Conservation (phyloP, 176 grass and related monocot genomes). For the Thinopyrum elongatum region DNA sequence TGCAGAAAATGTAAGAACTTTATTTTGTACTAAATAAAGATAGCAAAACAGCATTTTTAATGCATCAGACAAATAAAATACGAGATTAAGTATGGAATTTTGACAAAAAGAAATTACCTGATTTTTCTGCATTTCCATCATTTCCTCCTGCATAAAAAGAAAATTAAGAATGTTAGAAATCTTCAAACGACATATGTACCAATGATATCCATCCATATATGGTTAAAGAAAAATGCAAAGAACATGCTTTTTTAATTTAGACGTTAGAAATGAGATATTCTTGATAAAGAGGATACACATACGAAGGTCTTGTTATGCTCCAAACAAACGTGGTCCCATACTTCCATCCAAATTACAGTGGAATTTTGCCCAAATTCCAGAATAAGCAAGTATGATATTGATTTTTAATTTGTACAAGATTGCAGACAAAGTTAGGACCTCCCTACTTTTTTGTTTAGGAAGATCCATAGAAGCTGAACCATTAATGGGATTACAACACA, state of each 20-base stretch:
- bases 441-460: not conserved
- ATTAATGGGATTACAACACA: not conserved
- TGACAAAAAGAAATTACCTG: conserved; percentile 40
- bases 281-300: not conserved
- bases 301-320: not conserved
- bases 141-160: conserved; percentile 57
- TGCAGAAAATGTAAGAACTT: not conserved
- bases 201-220: not conserved
- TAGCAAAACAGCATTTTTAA: not conserved
- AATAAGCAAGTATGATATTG: not conserved
- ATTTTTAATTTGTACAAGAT: not conserved
- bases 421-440: not conserved
- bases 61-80: not conserved
- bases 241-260: not conserved
- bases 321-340: not conserved
- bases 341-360: not conserved
- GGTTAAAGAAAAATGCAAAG: not conserved
- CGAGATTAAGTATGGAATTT: not conserved
- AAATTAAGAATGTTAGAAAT: conserved; percentile 1
- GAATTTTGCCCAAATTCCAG: not conserved
- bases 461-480: not conserved
- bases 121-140: conserved; percentile 78
- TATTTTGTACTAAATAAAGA: not conserved
- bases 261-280: not conserved
- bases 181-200: not conserved